A percentile compares a stretch with the other conserved stretches of the same genome.
These are phyloP conservation scores for Metschnikowia continentalis DNA, from an alignment of 805 yeast species.

Conservation along the genomic window DNA sequence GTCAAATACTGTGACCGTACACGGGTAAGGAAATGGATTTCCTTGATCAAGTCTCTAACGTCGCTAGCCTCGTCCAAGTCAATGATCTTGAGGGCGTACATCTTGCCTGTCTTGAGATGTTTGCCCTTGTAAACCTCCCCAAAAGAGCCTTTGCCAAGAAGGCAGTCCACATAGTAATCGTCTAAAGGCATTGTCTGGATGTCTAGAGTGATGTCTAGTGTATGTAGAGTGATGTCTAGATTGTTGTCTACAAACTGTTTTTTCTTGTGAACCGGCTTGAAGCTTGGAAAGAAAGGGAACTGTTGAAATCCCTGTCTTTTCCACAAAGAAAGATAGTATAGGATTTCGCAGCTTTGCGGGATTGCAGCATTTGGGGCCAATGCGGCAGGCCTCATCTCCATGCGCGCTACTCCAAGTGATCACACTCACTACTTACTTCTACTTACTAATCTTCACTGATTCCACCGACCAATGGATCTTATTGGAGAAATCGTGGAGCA, in stretches of 20 bases:
- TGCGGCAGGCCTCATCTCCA: neutral
- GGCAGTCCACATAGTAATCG: constrained; percentile 15
- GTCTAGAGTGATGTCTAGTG: neutral
- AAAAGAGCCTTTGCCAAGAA: constrained; percentile 74
- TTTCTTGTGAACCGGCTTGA: neutral
- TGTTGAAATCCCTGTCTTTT: neutral
- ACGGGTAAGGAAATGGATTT: constrained; percentile 58
- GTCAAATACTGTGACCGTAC: constrained; percentile 53
- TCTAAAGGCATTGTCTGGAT: constrained; percentile 12
- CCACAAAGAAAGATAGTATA: constrained; percentile 1
- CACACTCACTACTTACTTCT: too few species aligned
- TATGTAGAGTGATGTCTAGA: too few species aligned
- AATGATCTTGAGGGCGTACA: constrained; percentile 84
- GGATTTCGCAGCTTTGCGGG: constrained; percentile 5
- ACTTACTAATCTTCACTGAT: neutral
- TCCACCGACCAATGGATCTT: constrained; percentile 48
- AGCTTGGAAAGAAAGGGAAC: neutral
- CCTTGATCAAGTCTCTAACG: constrained; percentile 65
- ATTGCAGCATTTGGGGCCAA: neutral
- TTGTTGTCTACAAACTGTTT: too few species aligned
- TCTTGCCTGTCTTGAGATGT: constrained; percentile 24
- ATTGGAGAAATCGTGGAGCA: constrained; percentile 72
- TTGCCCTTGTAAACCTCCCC: constrained; percentile 77
- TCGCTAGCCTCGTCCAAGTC: constrained; percentile 76
- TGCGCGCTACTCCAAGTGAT: neutral